These are phyloP conservation scores for Agarophyton chilense DNA, from an alignment of 23 red algal genomes.

Conservation along the genomic window DNA sequence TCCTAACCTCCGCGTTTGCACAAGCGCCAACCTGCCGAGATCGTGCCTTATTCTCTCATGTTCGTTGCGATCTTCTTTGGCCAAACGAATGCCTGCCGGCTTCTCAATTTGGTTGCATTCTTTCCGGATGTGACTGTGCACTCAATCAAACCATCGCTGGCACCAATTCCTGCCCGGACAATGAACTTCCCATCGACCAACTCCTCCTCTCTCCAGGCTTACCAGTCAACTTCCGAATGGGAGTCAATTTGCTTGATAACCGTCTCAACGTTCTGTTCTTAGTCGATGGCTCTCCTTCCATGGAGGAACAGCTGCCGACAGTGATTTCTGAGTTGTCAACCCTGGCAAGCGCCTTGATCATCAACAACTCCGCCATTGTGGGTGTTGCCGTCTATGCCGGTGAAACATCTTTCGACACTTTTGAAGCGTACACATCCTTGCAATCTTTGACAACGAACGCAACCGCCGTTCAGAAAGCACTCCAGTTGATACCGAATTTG, in stretches of 20 bases:
- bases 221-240: conserved; percentile 4
- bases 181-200: neutral
- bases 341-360: neutral
- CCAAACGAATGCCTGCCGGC: neutral
- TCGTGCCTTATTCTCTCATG: neutral
- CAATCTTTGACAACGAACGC: neutral
- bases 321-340: neutral
- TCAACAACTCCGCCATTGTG: neutral
- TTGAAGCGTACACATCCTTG: neutral
- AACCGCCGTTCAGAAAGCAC: neutral
- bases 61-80: neutral
- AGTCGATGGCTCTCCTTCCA: conserved; percentile 1
- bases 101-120: neutral
- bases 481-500: neutral
- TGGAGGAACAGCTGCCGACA: neutral
- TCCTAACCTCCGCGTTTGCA: neutral
- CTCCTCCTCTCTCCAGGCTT: neutral
- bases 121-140: neutral
- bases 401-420: neutral
- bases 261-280: neutral
- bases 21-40: neutral
- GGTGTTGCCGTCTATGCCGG: neutral
- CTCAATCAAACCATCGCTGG: neutral
- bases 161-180: neutral
- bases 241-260: conserved; percentile 7